Evolutionary conservation across 768 basidiomycete species (phyloP).

Genomic region (Megacollybia marginata): DNA sequence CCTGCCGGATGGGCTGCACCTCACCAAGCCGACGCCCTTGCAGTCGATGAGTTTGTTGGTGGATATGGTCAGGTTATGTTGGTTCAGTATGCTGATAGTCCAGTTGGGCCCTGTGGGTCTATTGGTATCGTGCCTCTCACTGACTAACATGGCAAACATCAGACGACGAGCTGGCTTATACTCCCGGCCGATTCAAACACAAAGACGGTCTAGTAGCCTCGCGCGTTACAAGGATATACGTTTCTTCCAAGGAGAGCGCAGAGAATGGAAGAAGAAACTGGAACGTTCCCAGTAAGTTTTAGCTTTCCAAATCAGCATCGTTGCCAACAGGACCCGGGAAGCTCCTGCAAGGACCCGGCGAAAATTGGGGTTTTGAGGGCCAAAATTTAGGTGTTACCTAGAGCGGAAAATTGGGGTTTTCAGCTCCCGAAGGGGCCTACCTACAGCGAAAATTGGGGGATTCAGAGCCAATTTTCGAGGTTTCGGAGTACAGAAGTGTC

Average conservation of each 20-base stretch:
- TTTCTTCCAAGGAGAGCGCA: constrained; percentile 21
- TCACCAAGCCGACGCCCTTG: constrained; percentile 18
- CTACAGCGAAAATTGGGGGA: too few species aligned
- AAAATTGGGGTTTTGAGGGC: too few species aligned
- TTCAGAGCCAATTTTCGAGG: too few species aligned
- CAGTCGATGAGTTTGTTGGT: constrained; percentile 22
- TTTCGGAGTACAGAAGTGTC: too few species aligned
- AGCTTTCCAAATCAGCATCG: constrained; percentile 14
- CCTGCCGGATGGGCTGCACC: constrained; percentile 23
- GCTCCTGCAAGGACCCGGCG: too few species aligned
- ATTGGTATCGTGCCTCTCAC: constrained; percentile 4
- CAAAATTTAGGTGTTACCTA: too few species aligned
- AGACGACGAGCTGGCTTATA: constrained; percentile 28
- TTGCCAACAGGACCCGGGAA: not conserved
- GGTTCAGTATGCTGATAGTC: constrained; percentile 22
- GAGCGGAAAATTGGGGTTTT: too few species aligned
- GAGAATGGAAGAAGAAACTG: constrained; percentile 16
- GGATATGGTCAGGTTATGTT: constrained; percentile 17
- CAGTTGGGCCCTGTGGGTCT: constrained; percentile 14
- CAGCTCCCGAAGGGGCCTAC: too few species aligned
- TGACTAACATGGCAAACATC: not conserved
- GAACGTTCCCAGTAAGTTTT: not conserved
- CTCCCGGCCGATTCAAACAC: constrained; percentile 27
- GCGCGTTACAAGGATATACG: constrained; percentile 27
- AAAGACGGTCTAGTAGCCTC: constrained; percentile 14